Conservation (phyloP, 2,329 filamentous ascomycete genomes). For the Raffaelea arxii region DNA sequence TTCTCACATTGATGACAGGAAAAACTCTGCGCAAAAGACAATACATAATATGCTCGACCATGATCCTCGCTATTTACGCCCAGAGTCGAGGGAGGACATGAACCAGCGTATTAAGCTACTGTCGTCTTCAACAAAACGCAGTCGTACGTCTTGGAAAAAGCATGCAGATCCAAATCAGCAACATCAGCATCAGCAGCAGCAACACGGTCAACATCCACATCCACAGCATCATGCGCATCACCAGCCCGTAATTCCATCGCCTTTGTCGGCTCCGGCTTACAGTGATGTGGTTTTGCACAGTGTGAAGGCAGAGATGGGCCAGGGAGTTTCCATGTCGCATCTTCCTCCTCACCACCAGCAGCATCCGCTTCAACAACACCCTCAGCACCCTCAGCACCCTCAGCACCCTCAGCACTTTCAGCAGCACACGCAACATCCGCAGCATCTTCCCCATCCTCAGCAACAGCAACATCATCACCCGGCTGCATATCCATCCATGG, state of each 20-base stretch:
- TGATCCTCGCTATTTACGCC: slow-evolving; percentile 47
- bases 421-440: neutral
- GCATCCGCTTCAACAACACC: slow-evolving; percentile 1
- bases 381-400: slow-evolving; percentile 6
- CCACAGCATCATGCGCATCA: neutral
- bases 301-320: slow-evolving; percentile 6
- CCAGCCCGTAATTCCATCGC: slow-evolving; percentile 1
- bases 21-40: slow-evolving; percentile 50
- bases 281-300: slow-evolving; percentile 6
- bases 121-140: slow-evolving; percentile 27
- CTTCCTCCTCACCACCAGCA: slow-evolving; percentile 1
- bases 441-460: neutral
- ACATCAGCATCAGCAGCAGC: neutral
- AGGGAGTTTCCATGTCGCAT: neutral
- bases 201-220: neutral
- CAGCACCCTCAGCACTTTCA: slow-evolving; percentile 2
- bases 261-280: slow-evolving; percentile 1
- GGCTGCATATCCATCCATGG: neutral
- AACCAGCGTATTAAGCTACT: slow-evolving; percentile 37
- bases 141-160: slow-evolving; percentile 11
- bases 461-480: slow-evolving; percentile 5
- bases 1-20: slow-evolving; percentile 26
- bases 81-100: slow-evolving; percentile 41
- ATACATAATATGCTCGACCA: slow-evolving; percentile 47
- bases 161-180: neutral